A percentile compares a stretch with the other conserved stretches of the same genome.
These are phyloP conservation scores for Neurospora sp. DNA, from an alignment of 495 filamentous ascomycete genomes.

Conservation along the genomic window DNA sequence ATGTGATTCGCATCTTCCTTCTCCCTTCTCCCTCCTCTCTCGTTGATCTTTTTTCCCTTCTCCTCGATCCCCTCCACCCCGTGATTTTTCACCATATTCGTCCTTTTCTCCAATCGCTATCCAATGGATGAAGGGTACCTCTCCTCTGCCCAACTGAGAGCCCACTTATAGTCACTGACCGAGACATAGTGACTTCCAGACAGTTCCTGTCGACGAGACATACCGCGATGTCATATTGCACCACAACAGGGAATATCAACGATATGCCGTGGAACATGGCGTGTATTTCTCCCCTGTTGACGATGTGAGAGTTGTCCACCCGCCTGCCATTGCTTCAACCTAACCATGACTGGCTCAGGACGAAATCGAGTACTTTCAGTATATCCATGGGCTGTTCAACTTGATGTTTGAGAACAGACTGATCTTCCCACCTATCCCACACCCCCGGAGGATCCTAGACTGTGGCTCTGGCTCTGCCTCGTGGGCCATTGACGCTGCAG, in stretches of 20 bases:
- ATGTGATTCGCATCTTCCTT: background rate
- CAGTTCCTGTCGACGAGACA: conserved; percentile 43
- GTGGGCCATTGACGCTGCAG: conserved; percentile 38
- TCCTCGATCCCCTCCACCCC: background rate
- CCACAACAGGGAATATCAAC: conserved; percentile 62
- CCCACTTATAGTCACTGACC: conserved; percentile 9
- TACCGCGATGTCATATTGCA: conserved; percentile 55
- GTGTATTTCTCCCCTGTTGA: conserved; percentile 78
- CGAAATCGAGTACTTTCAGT: conserved; percentile 66
- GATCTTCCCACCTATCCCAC: conserved; percentile 65
- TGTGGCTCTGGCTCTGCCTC: conserved; percentile 60
- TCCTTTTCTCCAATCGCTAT: background rate
- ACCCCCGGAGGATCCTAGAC: conserved; percentile 61
- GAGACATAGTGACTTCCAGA: conserved; percentile 24
- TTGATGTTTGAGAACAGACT: conserved; percentile 64
- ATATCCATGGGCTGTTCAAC: conserved; percentile 60
- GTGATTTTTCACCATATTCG: background rate
- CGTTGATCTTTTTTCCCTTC: background rate
- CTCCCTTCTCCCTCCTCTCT: background rate
- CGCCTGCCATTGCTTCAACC: conserved; percentile 10
- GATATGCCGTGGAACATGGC: conserved; percentile 58
- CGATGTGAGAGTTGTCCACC: conserved; percentile 48
- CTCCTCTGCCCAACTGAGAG: background rate
- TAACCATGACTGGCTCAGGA: conserved; percentile 42
- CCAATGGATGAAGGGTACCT: conserved; percentile 22